These are phyloP conservation scores for Vigna mungo DNA, from an alignment of 306 rosid species.

Conservation along the genomic window DNA sequence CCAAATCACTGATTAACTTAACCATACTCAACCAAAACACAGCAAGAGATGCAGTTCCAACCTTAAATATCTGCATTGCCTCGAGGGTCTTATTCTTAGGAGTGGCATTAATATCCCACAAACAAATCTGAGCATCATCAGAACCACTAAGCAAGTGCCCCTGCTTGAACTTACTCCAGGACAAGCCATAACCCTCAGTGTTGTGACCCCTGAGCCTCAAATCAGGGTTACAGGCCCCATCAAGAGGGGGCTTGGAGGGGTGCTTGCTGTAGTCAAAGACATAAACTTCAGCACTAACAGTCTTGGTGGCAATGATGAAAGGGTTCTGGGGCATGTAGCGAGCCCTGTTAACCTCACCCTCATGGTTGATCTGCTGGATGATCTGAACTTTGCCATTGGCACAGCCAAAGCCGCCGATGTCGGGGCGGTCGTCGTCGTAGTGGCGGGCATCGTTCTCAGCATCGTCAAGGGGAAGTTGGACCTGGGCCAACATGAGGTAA, in stretches of 20 bases:
- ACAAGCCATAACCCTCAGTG: conserved; percentile 96
- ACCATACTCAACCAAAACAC: too few relatives aligned
- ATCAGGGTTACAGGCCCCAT: conserved; percentile 95
- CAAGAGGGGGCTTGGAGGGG: conserved; percentile 95
- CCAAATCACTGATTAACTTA: background rate
- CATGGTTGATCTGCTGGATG: conserved; percentile 96
- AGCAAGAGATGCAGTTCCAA: conserved; percentile 14
- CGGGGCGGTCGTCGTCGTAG: conserved; percentile 85
- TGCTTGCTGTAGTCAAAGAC: conserved; percentile 97
- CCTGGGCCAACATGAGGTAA: conserved; percentile 96
- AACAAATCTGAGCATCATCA: conserved; percentile 98
- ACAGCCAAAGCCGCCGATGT: conserved; percentile 84
- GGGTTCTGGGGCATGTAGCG: conserved; percentile 95
- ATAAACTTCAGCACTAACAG: conserved; percentile 90
- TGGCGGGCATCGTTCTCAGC: conserved; percentile 96
- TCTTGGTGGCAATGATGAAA: conserved; percentile 91
- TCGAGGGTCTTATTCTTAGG: conserved; percentile 84
- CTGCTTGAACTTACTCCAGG: conserved; percentile 94
- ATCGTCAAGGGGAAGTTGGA: conserved; percentile 93
- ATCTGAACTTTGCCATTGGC: conserved; percentile 97
- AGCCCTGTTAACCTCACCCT: conserved; percentile 97
- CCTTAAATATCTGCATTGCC: conserved; percentile 91
- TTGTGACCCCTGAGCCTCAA: conserved; percentile 88
- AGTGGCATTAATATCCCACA: conserved; percentile 90
- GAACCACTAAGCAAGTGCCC: conserved; percentile 97